Percentiles rank a stretch among this genome's conserved stretches.
phyloP scores from a whole-genome alignment of 768 basidiomycete species.

The Auricularia heimuer region DNA sequence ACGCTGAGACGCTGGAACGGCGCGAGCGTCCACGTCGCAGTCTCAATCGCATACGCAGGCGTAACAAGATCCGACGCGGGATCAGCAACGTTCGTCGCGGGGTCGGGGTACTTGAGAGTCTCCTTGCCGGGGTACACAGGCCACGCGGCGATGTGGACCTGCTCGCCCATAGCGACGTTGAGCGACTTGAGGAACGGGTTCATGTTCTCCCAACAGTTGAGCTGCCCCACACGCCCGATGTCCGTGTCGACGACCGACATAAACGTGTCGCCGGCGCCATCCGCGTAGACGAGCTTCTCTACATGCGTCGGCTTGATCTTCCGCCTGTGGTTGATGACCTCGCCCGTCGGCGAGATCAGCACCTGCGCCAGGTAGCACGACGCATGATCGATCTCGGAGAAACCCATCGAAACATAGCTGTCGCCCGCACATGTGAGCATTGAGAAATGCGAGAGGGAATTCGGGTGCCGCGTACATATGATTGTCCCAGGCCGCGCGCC shows the following conservation, averaged over 20 bases:
- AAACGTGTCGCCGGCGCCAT: conserved; percentile 3
- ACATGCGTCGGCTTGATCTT: conserved; percentile 12
- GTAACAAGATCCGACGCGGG: not conserved
- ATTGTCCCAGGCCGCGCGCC: conserved; percentile 2
- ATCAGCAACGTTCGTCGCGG: not conserved
- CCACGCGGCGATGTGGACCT: not conserved
- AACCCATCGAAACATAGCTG: not conserved
- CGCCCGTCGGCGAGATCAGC: conserved; percentile 4
- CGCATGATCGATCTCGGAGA: not conserved
- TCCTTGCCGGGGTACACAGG: not conserved
- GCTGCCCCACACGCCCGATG: conserved; percentile 3
- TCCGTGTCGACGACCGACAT: conserved; percentile 2
- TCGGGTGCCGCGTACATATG: not conserved
- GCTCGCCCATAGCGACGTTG: not conserved
- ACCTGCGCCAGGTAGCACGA: conserved; percentile 4
- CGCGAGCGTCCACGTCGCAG: not conserved
- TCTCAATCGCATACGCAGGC: not conserved
- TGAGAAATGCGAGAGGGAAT: too few species aligned
- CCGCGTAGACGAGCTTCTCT: conserved; percentile 7
- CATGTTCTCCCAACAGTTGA: conserved; percentile 8
- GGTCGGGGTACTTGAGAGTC: not conserved
- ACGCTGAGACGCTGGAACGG: not conserved
- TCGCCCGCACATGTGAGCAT: not conserved
- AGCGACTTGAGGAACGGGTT: not conserved
- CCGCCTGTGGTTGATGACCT: conserved; percentile 4